These are phyloP conservation scores for Brassica juncea DNA, from an alignment of 345 rosid genomes.

Conservation along the genomic window DNA sequence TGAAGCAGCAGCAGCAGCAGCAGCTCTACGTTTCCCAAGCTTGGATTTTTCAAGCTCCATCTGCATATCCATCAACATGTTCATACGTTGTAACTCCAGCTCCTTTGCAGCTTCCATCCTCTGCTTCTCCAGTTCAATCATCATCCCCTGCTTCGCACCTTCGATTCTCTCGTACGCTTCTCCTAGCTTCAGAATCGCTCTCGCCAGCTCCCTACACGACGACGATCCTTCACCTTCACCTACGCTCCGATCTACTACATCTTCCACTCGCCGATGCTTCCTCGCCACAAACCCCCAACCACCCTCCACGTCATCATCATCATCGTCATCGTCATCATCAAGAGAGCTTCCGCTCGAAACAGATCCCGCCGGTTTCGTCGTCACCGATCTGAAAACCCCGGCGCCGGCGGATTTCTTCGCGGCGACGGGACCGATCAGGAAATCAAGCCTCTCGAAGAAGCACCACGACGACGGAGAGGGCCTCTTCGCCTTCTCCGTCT, in stretches of 20 bases:
- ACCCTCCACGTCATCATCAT: constrained; percentile 43
- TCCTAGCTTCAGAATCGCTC: constrained; percentile 64
- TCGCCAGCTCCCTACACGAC: constrained; percentile 54
- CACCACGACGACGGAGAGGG: constrained; percentile 48
- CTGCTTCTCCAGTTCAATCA: constrained; percentile 80
- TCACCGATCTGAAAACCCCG: constrained; percentile 35
- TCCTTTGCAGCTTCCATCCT: constrained; percentile 71
- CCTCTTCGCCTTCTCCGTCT: constrained; percentile 52
- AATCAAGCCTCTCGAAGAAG: constrained; percentile 51
- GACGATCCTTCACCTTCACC: constrained; percentile 37
- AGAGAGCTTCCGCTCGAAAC: constrained; percentile 51
- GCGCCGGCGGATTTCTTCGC: constrained; percentile 30
- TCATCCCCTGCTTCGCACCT: constrained; percentile 58
- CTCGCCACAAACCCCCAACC: constrained; percentile 48
- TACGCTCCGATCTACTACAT: constrained; percentile 39
- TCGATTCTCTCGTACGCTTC: constrained; percentile 73
- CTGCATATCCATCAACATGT: constrained; percentile 68
- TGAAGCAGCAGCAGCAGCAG: constrained; percentile 22
- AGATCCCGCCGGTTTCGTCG: constrained; percentile 23
- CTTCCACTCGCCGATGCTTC: constrained; percentile 47
- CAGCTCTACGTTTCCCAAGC: constrained; percentile 33
- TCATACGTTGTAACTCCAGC: constrained; percentile 71
- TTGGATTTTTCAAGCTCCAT: constrained; percentile 64
- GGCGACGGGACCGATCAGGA: constrained; percentile 50
- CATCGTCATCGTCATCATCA: constrained; percentile 47